phyloP scores from a whole-genome alignment of 495 filamentous ascomycete species.

The Lophiotrema nucula region DNA sequence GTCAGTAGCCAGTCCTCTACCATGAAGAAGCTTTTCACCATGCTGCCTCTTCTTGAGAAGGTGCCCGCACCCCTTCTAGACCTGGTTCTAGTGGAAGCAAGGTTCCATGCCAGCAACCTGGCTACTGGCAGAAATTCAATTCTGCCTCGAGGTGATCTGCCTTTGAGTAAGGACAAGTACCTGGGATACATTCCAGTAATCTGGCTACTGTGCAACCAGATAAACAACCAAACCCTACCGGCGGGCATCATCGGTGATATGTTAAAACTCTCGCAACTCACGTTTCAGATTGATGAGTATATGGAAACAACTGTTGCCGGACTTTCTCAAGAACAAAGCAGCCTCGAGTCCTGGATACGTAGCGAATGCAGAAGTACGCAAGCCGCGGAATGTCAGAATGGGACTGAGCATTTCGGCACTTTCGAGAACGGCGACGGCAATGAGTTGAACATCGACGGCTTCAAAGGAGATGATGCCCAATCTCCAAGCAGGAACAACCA shows the following conservation, averaged over 20 bases:
- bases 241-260: conserved; percentile 40
- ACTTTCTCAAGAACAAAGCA: not conserved
- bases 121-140: conserved; percentile 15
- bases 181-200: conserved; percentile 44
- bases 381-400: no score
- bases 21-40: not conserved
- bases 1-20: not conserved
- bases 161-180: conserved; percentile 41
- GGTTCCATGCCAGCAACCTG: conserved; percentile 1
- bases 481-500: not conserved
- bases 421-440: not conserved
- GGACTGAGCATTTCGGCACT: not conserved
- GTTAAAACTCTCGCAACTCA: conserved; percentile 44
- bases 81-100: conserved; percentile 2
- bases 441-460: not conserved
- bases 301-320: conserved; percentile 36
- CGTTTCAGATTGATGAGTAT: conserved; percentile 46
- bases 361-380: not conserved
- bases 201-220: conserved; percentile 39
- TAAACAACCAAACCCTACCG: not conserved
- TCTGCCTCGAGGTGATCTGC: conserved; percentile 32
- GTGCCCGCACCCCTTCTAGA: not conserved
- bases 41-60: not conserved
- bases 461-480: not conserved
- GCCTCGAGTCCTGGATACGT: not conserved